Evolutionary conservation across 768 basidiomycete species (phyloP).

Genomic region (Mycena chlorophos): DNA sequence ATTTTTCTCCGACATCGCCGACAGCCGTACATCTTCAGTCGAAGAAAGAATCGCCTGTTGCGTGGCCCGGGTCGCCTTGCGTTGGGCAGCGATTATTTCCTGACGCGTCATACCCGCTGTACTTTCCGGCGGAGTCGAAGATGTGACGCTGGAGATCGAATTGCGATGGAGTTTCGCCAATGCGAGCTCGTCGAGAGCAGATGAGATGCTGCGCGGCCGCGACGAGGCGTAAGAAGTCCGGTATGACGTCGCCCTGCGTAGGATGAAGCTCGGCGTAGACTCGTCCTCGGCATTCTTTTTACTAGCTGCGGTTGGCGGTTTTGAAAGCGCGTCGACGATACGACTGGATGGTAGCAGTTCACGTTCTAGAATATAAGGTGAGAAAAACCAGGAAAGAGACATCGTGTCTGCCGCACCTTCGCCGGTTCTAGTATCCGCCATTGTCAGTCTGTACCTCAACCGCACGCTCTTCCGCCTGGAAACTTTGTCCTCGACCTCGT

Average conservation of each 20-base stretch:
- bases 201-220: constrained; percentile 69
- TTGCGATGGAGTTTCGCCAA: constrained; percentile 72
- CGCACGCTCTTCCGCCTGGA: constrained; percentile 78
- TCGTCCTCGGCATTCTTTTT: constrained; percentile 47
- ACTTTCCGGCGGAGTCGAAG: constrained; percentile 25
- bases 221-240: constrained; percentile 51
- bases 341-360: constrained; percentile 78
- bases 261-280: constrained; percentile 74
- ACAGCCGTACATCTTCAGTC: constrained; percentile 58
- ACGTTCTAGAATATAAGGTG: constrained; percentile 54
- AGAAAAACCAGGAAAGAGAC: constrained; percentile 1
- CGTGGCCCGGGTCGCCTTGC: constrained; percentile 81
- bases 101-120: constrained; percentile 54
- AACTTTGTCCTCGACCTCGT: constrained; percentile 94
- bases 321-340: constrained; percentile 79
- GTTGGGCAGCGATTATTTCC: constrained; percentile 92
- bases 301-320: constrained; percentile 54
- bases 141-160: constrained; percentile 58
- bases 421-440: constrained; percentile 50
- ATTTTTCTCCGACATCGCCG: constrained; percentile 75
- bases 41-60: constrained; percentile 82
- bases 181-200: constrained; percentile 82
- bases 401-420: constrained; percentile 59
- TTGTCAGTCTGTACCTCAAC: constrained; percentile 80
- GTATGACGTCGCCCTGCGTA: constrained; percentile 80